A percentile compares a stretch with the other conserved stretches of the same genome.
Conservation (phyloP, 768 basidiomycete genomes). For the Boletus bicolor region DNA sequence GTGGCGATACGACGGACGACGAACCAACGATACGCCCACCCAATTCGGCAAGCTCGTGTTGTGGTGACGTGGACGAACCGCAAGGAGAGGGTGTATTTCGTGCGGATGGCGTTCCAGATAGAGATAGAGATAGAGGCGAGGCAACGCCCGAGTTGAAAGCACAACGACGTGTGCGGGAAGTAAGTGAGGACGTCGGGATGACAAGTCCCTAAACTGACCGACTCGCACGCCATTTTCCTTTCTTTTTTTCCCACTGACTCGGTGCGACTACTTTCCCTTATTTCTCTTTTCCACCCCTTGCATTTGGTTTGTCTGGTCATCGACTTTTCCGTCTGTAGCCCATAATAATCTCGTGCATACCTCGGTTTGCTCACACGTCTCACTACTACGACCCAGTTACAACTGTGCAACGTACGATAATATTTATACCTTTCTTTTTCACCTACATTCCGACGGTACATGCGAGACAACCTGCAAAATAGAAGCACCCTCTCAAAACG, state of each 20-base stretch:
- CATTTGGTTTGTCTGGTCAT: slow-evolving; percentile 12
- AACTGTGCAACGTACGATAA: slow-evolving; percentile 26
- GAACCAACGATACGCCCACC: slow-evolving; percentile 75
- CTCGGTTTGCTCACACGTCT: slow-evolving; percentile 13
- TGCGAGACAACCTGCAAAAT: not conserved
- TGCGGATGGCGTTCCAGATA: slow-evolving; percentile 16
- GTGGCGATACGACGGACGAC: slow-evolving; percentile 67
- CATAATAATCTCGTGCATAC: slow-evolving; percentile 29
- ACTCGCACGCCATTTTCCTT: not conserved
- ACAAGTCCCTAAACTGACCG: slow-evolving; percentile 25
- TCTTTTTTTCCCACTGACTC: not conserved
- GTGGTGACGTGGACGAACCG: slow-evolving; percentile 37
- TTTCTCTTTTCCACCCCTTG: not conserved
- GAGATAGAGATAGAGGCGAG: slow-evolving; percentile 29
- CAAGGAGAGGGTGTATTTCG: slow-evolving; percentile 31
- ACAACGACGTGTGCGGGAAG: slow-evolving; percentile 25
- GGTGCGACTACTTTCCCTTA: not conserved
- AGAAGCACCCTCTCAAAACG: not conserved
- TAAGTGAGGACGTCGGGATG: slow-evolving; percentile 34
- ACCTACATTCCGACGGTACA: not conserved
- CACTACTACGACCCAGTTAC: slow-evolving; percentile 14
- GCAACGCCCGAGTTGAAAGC: slow-evolving; percentile 33
- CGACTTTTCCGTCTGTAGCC: slow-evolving; percentile 14
- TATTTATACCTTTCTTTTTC: slow-evolving; percentile 27
- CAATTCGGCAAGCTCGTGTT: slow-evolving; percentile 38